Evolutionary conservation across 1,139 yeast species (phyloP), one percentile per base, ranked within the genome.

Genomic region (Barnettozyma hawaiiensis): DNA sequence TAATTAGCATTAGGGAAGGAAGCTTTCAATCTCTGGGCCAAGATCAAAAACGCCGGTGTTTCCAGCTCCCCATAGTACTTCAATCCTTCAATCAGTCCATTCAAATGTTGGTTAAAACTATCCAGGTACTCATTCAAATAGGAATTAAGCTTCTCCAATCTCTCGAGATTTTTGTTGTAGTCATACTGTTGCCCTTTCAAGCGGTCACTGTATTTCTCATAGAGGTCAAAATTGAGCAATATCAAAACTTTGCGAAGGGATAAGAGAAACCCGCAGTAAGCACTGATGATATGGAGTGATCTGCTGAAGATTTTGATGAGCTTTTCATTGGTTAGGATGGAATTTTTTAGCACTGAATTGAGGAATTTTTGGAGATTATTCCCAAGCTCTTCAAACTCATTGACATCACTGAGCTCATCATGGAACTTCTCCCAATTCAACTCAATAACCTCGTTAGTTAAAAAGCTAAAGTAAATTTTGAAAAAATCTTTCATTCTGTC

Each of bases 311-410:
- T 66, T 39, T 70, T 66, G 39, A 84, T 66, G 40, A 84, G 63
- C 38, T 70, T 72, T 21, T 76, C 72, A 44, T 79, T 77, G 1
- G 92, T 81, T 40, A 86, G 66, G 58, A 85, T 70, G 21, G 89
- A 76, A 49, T 82, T 86, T 49, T 79, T 74, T 54, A 86, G 62
- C 23, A 84, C 70, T 1, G 82, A 75, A 55, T 81, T 84, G 47
- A 86, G 64, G 53, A 75, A 81, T 6, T 73, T 69, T 31, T 81
- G 77, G 47, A 85, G 70, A 31, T 66, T 66, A 19, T 63, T 65
- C 49, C 73, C 71, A 28, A 85, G 64, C 14, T 65, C 60, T 40
- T 74, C 78, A 14, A 84, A 70, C 29, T 80, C 79, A n/a, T 51
- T 51, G 3, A 62, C 53, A 2, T 52, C 44, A 14, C 58, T 55